Conservation (phyloP, 164 flowering plant species). For the Vitis labrusca region DNA sequence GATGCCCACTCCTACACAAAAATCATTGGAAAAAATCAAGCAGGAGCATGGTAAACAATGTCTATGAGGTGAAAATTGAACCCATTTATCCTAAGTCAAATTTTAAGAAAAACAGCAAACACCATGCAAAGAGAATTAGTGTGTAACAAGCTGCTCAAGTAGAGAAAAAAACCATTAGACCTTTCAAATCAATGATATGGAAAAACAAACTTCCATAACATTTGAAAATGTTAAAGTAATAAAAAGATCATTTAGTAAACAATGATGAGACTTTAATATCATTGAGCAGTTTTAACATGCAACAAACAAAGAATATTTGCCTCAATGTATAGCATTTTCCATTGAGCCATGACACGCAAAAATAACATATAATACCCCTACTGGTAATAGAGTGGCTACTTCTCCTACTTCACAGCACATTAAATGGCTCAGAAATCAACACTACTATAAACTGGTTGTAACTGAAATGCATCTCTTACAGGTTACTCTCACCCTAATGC, state of each 20-base stretch:
- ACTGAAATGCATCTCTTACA: neutral
- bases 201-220: neutral
- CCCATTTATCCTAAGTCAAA: too few species aligned
- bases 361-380: neutral
- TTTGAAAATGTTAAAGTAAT: neutral
- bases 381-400: neutral
- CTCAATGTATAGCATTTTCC: neutral
- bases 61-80: neutral
- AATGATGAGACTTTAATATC: neutral
- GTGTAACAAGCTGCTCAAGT: neutral
- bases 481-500: neutral
- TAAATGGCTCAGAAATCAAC: neutral
- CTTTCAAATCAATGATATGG: neutral
- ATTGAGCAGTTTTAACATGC: neutral
- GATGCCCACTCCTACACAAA: conserved; percentile 92
- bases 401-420: neutral
- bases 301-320: neutral
- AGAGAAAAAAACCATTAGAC: neutral
- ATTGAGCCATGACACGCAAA: too few species aligned
- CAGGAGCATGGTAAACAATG: conserved; percentile 4
- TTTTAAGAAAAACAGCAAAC: too few species aligned
- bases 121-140: neutral
- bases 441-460: neutral
- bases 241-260: neutral
- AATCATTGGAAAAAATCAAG: neutral